Evolutionary conservation across 73 alveolate species (phyloP).

Genomic region (Effrenium voratum): DNA sequence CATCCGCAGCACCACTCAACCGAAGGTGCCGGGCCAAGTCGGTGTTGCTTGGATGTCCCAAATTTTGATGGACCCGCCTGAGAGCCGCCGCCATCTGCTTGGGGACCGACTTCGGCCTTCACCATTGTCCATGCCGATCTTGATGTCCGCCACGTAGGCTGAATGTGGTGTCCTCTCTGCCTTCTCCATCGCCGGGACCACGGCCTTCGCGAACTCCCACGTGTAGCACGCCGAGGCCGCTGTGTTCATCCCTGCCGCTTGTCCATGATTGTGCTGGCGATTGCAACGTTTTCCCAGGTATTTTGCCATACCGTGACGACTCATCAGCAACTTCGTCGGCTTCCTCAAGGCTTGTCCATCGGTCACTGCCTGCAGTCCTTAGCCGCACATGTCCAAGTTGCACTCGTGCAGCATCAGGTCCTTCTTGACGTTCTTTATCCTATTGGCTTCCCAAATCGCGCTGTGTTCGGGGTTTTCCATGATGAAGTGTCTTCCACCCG

Average conservation of each 20-base stretch:
- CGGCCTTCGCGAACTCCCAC: neutral
- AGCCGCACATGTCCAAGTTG: neutral
- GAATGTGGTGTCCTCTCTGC: too few species aligned
- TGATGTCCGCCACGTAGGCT: neutral
- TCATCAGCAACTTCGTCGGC: neutral
- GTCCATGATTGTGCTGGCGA: neutral
- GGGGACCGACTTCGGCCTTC: neutral
- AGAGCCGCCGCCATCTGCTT: neutral
- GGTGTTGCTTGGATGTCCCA: neutral
- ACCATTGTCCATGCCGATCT: neutral
- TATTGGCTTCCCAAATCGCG: neutral
- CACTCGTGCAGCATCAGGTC: neutral
- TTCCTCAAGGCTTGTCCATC: neutral
- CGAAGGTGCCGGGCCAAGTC: conserved; percentile 22
- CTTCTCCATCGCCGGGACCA: neutral
- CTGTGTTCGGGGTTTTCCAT: neutral
- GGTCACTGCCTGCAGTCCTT: neutral
- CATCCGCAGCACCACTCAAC: neutral
- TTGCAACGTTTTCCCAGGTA: neutral
- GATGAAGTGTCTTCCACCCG: neutral
- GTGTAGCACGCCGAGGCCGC: neutral
- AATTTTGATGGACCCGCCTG: neutral
- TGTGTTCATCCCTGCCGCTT: neutral
- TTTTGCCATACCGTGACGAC: neutral
- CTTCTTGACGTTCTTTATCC: neutral